Evolutionary conservation across 306 rosid species (phyloP).

Genomic region (Prunus mira): DNA sequence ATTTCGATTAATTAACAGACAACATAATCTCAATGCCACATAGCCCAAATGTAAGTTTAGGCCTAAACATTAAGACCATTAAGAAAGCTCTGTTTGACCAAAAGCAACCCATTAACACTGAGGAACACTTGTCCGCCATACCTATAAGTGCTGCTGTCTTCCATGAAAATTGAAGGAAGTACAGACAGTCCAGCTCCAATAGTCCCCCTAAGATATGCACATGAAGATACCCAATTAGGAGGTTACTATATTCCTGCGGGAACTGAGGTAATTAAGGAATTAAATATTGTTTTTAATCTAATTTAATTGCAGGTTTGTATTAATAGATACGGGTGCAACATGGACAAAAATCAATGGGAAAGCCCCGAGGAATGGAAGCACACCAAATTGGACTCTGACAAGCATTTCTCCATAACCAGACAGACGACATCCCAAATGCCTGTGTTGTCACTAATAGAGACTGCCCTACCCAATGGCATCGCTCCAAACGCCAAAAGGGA

Average conservation of each 20-base stretch:
- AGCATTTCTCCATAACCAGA: background rate
- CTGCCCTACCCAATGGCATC: too few species aligned
- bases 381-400: too few species aligned
- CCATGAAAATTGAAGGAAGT: conserved; percentile 71
- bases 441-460: too few species aligned
- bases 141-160: conserved; percentile 64
- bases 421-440: too few species aligned
- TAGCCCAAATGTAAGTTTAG: too few species aligned
- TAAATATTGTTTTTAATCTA: too few species aligned
- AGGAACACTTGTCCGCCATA: conserved; percentile 67
- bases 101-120: conserved; percentile 11
- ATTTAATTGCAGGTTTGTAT: background rate
- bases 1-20: too few species aligned
- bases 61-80: too few species aligned
- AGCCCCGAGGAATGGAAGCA: conserved; percentile 61
- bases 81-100: too few species aligned
- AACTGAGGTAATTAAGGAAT: conserved; percentile 46
- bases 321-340: conserved; percentile 44
- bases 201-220: conserved; percentile 52
- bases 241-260: conserved; percentile 83
- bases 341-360: conserved; percentile 71
- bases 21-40: too few species aligned
- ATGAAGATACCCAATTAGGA: conserved; percentile 70
- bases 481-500: too few species aligned
- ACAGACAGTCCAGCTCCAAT: conserved; percentile 55